Conservation (phyloP, 2,329 filamentous ascomycete genomes). For the Ophiocordyceps camponoti-rufipedis region DNA sequence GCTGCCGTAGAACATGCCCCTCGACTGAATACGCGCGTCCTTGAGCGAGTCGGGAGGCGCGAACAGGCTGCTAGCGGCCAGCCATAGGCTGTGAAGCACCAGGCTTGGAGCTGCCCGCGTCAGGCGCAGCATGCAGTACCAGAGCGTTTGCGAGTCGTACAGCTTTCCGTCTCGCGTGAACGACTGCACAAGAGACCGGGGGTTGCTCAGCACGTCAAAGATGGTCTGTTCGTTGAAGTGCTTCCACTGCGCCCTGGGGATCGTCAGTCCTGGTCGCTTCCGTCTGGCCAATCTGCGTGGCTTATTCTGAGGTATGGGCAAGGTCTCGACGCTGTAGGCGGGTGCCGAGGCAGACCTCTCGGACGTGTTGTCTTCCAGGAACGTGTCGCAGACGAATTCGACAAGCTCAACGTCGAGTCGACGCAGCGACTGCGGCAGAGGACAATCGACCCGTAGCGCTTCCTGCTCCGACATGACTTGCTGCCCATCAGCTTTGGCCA, state of each 20-base stretch:
- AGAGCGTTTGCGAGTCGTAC: conserved; percentile 41
- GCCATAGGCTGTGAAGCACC: conserved; percentile 48
- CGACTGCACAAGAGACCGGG: conserved; percentile 33
- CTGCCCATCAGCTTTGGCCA: conserved; percentile 5
- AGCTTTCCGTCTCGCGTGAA: conserved; percentile 34
- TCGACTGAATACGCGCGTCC: conserved; percentile 15
- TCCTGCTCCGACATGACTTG: conserved; percentile 10
- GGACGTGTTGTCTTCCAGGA: conserved; percentile 34
- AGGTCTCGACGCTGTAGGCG: conserved; percentile 3
- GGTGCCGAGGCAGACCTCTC: conserved; percentile 30
- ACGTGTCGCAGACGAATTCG: conserved; percentile 40
- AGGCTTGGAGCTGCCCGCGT: conserved; percentile 36
- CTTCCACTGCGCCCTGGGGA: conserved; percentile 29
- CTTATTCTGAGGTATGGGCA: conserved; percentile 4
- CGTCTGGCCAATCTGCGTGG: conserved; percentile 3
- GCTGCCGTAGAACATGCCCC: conserved; percentile 1
- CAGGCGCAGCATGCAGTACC: conserved; percentile 44
- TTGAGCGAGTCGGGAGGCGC: conserved; percentile 29
- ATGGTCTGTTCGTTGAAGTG: conserved; percentile 45
- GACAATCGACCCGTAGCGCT: conserved; percentile 6
- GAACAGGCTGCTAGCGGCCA: conserved; percentile 39
- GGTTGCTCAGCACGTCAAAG: conserved; percentile 43
- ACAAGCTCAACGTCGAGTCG: conserved; percentile 35
- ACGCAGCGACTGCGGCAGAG: conserved; percentile 38
- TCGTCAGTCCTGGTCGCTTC: not conserved